Base-by-base conservation (phyloP, 805 yeast species). In the Candida nanaspora region DNA sequence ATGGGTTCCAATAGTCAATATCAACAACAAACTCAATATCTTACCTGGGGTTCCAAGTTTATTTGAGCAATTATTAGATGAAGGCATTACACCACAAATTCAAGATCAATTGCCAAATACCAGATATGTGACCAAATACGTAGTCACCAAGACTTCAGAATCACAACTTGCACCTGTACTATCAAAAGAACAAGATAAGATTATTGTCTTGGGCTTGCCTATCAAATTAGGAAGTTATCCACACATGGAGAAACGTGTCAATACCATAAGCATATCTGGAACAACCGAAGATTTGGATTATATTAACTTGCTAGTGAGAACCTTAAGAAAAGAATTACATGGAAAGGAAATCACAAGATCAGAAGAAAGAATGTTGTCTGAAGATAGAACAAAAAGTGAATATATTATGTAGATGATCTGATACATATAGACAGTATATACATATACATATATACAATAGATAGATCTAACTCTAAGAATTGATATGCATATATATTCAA, bases 201-300 rank as follows among this genome's bases (percentile, higher is more conserved):
- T 66, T 18, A 50, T 52, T 5, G 43, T 49, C 4, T 46, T 52
- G 5, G 62, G 59, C n/a, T 23, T 43, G n/a, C 41, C 37, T 8
- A 69, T 86, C 38, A 87, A 86, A 53, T 69, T 87, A 37, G 96
- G 96, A 3, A 80, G 89, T 27, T 87, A 87, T 55, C 96, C 96
- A 1, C 96, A 87, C 58, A 70, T 75, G 62, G 70, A 71, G 14
- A 70, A 76, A 60, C 69, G 74, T 1, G 63, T 76, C 40, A 82
- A 76, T 49, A 86, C 95, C 0, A 76, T 87, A 16, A 82, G 94
- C 49, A 71, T 87, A 15, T 68, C 85, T 30, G 95, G 94, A 1
- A 73, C 75, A 16, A 55, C 51, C 18, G 59, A 61, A 10, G 61
- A 68, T 15, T 46, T 50, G 2, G 57, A 54, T 0, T 58, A 53